Conservation (phyloP, 2,329 filamentous ascomycete species). For the Pestalotiopsis sp. region DNA sequence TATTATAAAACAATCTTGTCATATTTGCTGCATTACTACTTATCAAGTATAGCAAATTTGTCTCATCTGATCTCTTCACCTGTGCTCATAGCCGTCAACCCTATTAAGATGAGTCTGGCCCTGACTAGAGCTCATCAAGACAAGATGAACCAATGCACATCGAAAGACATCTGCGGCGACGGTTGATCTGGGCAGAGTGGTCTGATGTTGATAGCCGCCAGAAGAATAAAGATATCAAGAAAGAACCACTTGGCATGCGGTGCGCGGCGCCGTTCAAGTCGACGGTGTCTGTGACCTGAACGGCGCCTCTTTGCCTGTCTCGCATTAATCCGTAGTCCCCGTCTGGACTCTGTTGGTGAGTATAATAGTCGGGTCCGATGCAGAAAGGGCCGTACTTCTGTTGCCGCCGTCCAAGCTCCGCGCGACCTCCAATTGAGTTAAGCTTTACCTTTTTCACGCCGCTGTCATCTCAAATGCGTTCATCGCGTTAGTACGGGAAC, state of each 20-base stretch:
- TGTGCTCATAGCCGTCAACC: neutral
- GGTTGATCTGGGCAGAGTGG: neutral
- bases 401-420: neutral
- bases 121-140: neutral
- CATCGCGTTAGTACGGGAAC: neutral
- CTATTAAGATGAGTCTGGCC: neutral
- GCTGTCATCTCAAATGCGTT: neutral
- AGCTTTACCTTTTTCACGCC: neutral
- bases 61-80: neutral
- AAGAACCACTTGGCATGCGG: neutral
- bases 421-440: neutral
- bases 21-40: neutral
- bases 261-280: neutral
- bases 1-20: neutral
- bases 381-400: neutral
- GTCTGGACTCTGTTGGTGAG: neutral
- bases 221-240: neutral
- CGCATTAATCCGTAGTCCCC: neutral
- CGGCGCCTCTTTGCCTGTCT: neutral
- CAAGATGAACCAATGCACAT: neutral
- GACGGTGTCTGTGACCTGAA: neutral
- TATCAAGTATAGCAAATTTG: neutral
- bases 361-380: neutral
- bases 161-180: neutral
- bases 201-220: neutral